phyloP scores from a whole-genome alignment of 768 basidiomycete genomes.

The Tulasnella sp. region DNA sequence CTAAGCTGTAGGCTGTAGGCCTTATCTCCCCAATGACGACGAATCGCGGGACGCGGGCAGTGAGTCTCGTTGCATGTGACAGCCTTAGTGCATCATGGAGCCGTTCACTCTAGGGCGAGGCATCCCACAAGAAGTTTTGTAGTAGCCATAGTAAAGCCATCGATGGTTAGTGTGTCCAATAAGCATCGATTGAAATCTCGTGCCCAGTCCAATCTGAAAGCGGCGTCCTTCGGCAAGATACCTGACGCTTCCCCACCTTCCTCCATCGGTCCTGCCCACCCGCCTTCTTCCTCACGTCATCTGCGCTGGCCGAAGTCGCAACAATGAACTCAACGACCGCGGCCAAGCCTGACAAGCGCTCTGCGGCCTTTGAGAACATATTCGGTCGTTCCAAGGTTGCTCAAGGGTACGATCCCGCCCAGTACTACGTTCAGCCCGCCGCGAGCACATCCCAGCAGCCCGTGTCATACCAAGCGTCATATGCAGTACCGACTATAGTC shows the following conservation, averaged over 20 bases:
- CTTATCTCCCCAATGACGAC: too few species aligned
- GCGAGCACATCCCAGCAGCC: background rate
- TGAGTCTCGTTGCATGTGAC: too few species aligned
- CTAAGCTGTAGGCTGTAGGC: too few species aligned
- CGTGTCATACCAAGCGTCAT: conserved; percentile 7
- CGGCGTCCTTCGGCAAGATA: background rate
- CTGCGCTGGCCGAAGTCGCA: background rate
- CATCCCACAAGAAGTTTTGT: too few species aligned
- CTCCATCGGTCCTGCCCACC: too few species aligned
- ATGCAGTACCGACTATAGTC: background rate
- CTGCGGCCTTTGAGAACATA: conserved; percentile 12
- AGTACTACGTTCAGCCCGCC: background rate
- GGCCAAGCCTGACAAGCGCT: conserved; percentile 12
- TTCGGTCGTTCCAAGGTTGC: conserved; percentile 5
- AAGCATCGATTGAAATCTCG: too few species aligned
- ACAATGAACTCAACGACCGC: background rate
- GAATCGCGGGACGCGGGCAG: too few species aligned
- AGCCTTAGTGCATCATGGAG: too few species aligned
- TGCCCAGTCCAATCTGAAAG: background rate
- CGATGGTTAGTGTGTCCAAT: too few species aligned
- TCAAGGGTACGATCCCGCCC: conserved; percentile 4
- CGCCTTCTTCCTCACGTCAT: background rate
- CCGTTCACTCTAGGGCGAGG: too few species aligned
- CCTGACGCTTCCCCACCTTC: too few species aligned
- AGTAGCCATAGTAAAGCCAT: too few species aligned